Base-by-base conservation (phyloP, 768 basidiomycete species). In the Mycena chlorophos region DNA sequence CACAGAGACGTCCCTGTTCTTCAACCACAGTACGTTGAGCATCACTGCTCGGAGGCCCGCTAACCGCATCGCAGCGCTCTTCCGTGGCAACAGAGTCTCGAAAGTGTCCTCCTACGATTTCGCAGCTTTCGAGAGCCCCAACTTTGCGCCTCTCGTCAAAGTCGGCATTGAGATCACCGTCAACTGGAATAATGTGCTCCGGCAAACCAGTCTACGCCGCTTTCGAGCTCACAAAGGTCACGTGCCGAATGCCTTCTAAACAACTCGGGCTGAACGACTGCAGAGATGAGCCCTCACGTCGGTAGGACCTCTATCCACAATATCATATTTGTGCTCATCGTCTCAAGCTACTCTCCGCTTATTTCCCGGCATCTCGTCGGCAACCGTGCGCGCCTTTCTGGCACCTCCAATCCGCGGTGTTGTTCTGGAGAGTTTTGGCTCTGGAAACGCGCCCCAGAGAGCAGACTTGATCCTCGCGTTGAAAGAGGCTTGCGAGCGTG, bases 141-240 rank as follows among this genome's bases (percentile, higher is more conserved):
- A 94, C 66, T 91, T 93, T 62, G 75, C 85, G 5, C 85, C 92
- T 4, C 73, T 94, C 0, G 90, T 92, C 20, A 87, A 91, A 88
- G 94, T 96, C 50, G 92, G 93, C 8, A 96, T 95, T 59, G 89
- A 94, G 60, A 92, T 96, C 51, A 76, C 83, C 10, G 89, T 97
- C 14, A 89, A 93, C 60, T 96, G 94, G 94, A 86, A 83, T 52
- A 81, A 90, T 64, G 91, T 96, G 16, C 78, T 94, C 42, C 80
- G 93, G 12, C 93, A 94, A 65, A 92, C 87, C 0, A 86, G 81
- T 52, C 69, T 93, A 5, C 78, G 87, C 45, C 82, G 86, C 37
- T 96, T 98, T 70, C 81, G 76, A 67, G 89, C 86, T 3, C 89
- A 96, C 66, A 94, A 91, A 78, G 66, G 91, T 86, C n/a, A 66